phyloP scores from a whole-genome alignment of 306 rosid species.

The Urtica urens region DNA sequence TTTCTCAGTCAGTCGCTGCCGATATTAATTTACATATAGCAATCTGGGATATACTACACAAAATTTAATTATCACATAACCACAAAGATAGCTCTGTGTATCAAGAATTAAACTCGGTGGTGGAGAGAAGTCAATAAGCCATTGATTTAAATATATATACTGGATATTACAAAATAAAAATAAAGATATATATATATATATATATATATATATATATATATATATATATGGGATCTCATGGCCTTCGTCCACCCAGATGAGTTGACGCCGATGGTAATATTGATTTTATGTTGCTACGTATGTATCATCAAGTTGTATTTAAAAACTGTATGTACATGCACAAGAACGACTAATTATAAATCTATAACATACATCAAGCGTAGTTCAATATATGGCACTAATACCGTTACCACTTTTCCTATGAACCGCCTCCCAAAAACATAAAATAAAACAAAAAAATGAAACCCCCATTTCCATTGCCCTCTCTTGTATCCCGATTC shows the following conservation, averaged over 20 bases:
- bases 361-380: slow-evolving; percentile 1
- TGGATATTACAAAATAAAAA: not conserved
- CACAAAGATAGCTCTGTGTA: not conserved
- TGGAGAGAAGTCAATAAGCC: slow-evolving; percentile 1
- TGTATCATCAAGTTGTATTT: slow-evolving; percentile 12
- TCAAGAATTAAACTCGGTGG: slow-evolving; percentile 4
- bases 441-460: not conserved
- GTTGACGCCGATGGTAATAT: not conserved
- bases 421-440: not conserved
- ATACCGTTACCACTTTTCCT: not conserved
- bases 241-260: slow-evolving; percentile 5
- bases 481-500: not conserved
- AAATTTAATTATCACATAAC: too few relatives aligned
- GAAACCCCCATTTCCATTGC: not conserved
- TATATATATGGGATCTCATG: not conserved
- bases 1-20: slow-evolving; percentile 3
- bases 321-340: slow-evolving; percentile 24
- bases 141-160: not conserved
- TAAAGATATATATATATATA: not conserved
- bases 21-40: not conserved
- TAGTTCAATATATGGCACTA: not conserved
- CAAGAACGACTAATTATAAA: slow-evolving; percentile 5
- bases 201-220: not conserved
- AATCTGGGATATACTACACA: slow-evolving; percentile 5
- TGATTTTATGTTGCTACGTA: slow-evolving; percentile 3